Percentiles rank a stretch among this genome's conserved stretches.
These are phyloP conservation scores for Picea sitchensis DNA, from an alignment of 75 land plant species.

Conservation along the genomic window DNA sequence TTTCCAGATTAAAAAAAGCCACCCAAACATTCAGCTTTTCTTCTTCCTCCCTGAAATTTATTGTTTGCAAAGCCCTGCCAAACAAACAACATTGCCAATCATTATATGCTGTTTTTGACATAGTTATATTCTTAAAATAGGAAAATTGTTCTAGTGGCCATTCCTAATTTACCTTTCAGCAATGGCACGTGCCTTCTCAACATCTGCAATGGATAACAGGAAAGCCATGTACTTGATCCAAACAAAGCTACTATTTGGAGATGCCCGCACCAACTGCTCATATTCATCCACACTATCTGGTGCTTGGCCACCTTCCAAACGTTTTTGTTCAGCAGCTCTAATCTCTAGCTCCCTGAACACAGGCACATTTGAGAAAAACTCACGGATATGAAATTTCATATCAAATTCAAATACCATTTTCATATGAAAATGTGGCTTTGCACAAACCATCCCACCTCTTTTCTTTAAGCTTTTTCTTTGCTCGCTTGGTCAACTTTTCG, in stretches of 20 bases:
- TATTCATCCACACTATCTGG: constrained; percentile 84
- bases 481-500: constrained; percentile 18
- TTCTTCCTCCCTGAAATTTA: constrained; percentile 79
- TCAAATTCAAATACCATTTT: neutral
- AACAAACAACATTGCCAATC: constrained; percentile 1
- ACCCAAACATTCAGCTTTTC: constrained; percentile 94
- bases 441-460: constrained; percentile 47
- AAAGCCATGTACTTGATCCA: constrained; percentile 98
- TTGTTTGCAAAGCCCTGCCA: constrained; percentile 88
- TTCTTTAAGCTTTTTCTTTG: constrained; percentile 71
- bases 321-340: constrained; percentile 77
- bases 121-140: neutral
- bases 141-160: neutral
- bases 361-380: constrained; percentile 5
- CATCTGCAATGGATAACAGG: constrained; percentile 59
- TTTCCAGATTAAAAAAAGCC: constrained; percentile 91
- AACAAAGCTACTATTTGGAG: constrained; percentile 91
- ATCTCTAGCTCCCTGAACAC: constrained; percentile 75
- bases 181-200: constrained; percentile 84
- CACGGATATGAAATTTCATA: neutral
- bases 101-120: neutral
- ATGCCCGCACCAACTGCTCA: constrained; percentile 79
- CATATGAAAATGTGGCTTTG: neutral
- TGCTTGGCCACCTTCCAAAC: constrained; percentile 40
- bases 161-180: constrained; percentile 76